A percentile compares a stretch with the other conserved stretches of the same genome.
phyloP scores from a whole-genome alignment of 768 basidiomycete species.

The Leccinum boreale region DNA sequence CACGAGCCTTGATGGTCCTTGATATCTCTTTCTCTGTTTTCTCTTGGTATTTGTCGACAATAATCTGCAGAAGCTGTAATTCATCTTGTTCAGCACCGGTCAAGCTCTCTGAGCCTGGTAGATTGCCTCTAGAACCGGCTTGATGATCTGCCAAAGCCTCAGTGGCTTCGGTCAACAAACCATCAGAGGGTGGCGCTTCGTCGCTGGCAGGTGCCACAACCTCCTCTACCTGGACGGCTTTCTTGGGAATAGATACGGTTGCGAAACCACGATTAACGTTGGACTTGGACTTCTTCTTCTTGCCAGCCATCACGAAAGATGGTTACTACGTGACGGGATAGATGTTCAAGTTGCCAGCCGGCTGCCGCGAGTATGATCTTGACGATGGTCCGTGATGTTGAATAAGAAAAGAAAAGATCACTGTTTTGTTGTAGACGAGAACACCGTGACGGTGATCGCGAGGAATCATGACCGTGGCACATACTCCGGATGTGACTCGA shows the following conservation, averaged over 20 bases:
- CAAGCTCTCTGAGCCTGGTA: conserved; percentile 21
- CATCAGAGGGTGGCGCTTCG: conserved; percentile 2
- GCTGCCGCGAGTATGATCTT: not conserved
- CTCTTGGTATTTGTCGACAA: conserved; percentile 83
- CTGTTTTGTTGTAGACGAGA: not conserved
- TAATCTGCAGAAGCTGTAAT: conserved; percentile 59
- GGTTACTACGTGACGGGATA: not conserved
- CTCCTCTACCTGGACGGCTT: conserved; percentile 38
- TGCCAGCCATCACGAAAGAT: conserved; percentile 48
- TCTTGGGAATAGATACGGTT: conserved; percentile 82
- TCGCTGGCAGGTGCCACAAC: conserved; percentile 14
- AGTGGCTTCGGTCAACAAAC: conserved; percentile 3
- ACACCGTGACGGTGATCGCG: not conserved
- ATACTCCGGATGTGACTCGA: not conserved
- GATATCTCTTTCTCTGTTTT: conserved; percentile 84
- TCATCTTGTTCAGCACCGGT: conserved; percentile 40
- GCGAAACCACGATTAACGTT: conserved; percentile 68
- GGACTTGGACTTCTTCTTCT: conserved; percentile 85
- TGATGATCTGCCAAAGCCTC: conserved; percentile 6
- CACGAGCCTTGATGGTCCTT: conserved; percentile 62
- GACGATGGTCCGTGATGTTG: not conserved
- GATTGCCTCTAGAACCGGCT: conserved; percentile 2
- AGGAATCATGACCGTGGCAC: not conserved
- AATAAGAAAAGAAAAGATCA: not conserved
- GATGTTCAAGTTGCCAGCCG: not conserved